These are phyloP conservation scores for Vaccinium vitisidaea DNA, from an alignment of 148 eudicot genomes.

Conservation along the genomic window DNA sequence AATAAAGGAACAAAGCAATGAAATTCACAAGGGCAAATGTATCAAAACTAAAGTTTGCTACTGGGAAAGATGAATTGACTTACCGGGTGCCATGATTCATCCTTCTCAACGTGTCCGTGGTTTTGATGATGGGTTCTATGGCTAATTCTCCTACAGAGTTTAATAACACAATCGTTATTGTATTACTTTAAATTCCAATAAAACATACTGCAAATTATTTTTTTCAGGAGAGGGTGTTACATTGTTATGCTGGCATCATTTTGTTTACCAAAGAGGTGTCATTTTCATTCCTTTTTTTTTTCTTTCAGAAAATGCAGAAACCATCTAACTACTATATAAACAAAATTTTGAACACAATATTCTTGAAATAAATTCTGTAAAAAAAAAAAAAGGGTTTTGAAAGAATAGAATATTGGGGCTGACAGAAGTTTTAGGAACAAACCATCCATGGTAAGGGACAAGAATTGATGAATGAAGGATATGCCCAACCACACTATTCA, in stretches of 20 bases:
- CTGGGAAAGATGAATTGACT: constrained; percentile 5
- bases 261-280: not conserved
- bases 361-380: not conserved
- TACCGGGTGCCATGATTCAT: constrained; percentile 67
- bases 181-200: not conserved
- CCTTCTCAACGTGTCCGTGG: constrained; percentile 52
- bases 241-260: not conserved
- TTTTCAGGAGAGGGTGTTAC: not conserved
- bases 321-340: no score
- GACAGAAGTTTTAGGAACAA: constrained; percentile 9
- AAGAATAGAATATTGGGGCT: not conserved
- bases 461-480: constrained; percentile 58
- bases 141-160: constrained; percentile 50
- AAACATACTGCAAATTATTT: not conserved
- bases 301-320: not conserved
- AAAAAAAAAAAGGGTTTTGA: not conserved
- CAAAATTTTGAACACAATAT: not conserved
- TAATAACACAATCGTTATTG: not conserved
- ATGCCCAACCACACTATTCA: constrained; percentile 57
- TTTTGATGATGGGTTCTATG: constrained; percentile 65
- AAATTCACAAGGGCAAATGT: not conserved
- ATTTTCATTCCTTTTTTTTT: not conserved
- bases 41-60: not conserved
- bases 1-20: not conserved
- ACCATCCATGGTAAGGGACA: constrained; percentile 72